A percentile compares a stretch with the other conserved stretches of the same genome.
These are phyloP conservation scores for Cantharellus cinnabarinus DNA, from an alignment of 768 basidiomycete species.

Conservation along the genomic window DNA sequence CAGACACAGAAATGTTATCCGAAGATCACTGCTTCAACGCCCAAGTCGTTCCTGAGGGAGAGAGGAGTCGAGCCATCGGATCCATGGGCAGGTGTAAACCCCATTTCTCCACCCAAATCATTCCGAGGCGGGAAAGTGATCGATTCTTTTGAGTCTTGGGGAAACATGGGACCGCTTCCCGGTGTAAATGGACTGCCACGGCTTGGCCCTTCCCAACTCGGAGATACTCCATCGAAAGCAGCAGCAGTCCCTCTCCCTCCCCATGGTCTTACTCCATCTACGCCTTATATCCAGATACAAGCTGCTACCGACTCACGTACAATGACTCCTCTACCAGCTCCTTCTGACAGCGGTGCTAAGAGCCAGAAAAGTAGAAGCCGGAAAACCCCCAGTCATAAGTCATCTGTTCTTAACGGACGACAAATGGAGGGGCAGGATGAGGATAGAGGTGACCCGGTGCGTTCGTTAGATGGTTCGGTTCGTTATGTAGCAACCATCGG, in stretches of 20 bases:
- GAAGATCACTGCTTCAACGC: no score
- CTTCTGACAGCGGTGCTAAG: neutral
- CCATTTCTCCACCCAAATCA: neutral
- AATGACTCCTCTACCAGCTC: neutral
- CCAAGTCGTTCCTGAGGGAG: no score
- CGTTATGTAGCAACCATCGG: no score
- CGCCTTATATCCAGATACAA: slow-evolving; percentile 6
- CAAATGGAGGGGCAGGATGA: neutral
- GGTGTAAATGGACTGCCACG: neutral
- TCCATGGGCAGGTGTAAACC: neutral
- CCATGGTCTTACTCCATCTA: slow-evolving; percentile 2
- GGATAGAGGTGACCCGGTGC: no score
- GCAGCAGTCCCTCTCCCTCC: neutral
- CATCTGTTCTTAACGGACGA: neutral
- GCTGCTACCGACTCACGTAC: slow-evolving; percentile 7
- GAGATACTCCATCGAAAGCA: neutral
- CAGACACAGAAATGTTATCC: neutral
- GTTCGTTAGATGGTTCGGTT: no score
- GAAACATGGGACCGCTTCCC: neutral
- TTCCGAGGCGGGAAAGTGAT: neutral
- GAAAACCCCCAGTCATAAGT: neutral
- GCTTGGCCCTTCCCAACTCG: no score
- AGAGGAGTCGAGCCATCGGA: neutral
- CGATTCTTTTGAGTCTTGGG: neutral
- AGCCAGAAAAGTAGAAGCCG: neutral